These are phyloP conservation scores for Kurtzmaniella quercitrusa DNA, from an alignment of 1,139 yeast genomes.

Conservation along the genomic window DNA sequence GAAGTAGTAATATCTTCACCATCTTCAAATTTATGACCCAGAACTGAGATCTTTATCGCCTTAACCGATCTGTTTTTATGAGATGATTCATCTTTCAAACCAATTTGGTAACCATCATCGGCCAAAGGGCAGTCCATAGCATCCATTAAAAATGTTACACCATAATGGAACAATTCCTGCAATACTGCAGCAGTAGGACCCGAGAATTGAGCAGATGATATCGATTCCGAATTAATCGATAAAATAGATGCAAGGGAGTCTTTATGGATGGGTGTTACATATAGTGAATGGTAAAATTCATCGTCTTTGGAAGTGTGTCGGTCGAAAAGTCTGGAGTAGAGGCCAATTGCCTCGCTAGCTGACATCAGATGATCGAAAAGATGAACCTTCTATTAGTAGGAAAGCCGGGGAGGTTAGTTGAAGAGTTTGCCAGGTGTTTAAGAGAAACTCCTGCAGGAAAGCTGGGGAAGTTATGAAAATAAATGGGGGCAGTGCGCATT, in stretches of 20 bases:
- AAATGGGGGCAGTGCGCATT: background rate
- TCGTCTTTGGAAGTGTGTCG: constrained; percentile 16
- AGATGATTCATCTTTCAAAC: background rate
- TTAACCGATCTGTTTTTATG: too few relatives aligned
- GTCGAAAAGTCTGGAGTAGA: constrained; percentile 26
- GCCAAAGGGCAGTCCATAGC: constrained; percentile 13
- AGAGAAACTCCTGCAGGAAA: background rate
- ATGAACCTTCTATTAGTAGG: too few relatives aligned
- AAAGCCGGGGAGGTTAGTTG: background rate
- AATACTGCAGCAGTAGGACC: constrained; percentile 12
- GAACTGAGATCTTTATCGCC: too few relatives aligned
- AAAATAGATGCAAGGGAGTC: constrained; percentile 22
- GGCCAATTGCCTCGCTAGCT: constrained; percentile 13
- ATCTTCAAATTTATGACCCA: constrained; percentile 8
- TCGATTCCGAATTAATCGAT: constrained; percentile 19
- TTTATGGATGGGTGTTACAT: constrained; percentile 24
- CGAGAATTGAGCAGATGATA: constrained; percentile 7
- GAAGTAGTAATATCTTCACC: constrained; percentile 23
- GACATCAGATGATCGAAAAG: constrained; percentile 9
- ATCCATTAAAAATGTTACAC: constrained; percentile 18
- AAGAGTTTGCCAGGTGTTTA: background rate
- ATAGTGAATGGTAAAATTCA: constrained; percentile 21
- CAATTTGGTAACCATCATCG: background rate
- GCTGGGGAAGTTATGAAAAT: background rate
- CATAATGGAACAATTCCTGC: constrained; percentile 18